Evolutionary conservation across 148 eudicot genomes (phyloP).

Genomic region (Arbutus unedo): DNA sequence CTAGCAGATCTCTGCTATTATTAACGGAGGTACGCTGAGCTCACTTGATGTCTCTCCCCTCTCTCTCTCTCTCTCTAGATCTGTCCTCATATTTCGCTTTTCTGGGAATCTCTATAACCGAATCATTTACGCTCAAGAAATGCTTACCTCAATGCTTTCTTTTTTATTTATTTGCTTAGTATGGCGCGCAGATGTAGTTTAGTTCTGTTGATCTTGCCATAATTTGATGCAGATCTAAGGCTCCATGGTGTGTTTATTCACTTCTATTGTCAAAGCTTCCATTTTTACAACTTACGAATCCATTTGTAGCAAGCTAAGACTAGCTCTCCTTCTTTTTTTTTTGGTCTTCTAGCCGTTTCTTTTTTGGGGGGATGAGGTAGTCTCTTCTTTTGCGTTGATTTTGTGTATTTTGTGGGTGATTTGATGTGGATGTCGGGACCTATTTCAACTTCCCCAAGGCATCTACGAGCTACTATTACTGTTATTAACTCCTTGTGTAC

Average conservation of each 20-base stretch:
- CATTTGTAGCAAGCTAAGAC: neutral
- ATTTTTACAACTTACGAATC: neutral
- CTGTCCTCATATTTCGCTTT: neutral
- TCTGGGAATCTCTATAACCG: too few relatives aligned
- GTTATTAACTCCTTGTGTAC: neutral
- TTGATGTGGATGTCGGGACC: constrained; percentile 1
- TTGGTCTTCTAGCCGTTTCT: neutral
- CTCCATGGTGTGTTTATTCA: neutral
- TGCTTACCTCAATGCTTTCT: neutral
- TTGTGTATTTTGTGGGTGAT: neutral
- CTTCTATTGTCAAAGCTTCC: neutral
- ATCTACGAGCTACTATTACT: neutral
- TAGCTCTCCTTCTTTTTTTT: neutral
- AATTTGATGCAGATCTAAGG: neutral
- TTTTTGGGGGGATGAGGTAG: neutral
- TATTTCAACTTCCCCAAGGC: neutral
- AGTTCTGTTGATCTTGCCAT: neutral
- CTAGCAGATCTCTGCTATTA: neutral
- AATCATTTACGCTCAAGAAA: neutral
- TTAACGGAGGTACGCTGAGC: neutral
- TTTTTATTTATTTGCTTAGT: neutral
- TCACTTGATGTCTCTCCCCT: neutral
- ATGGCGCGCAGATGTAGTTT: neutral
- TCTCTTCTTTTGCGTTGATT: neutral
- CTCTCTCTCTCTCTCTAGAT: neutral